phyloP scores from a whole-genome alignment of 164 flowering plant genomes.

The Liriodendron chinense region DNA sequence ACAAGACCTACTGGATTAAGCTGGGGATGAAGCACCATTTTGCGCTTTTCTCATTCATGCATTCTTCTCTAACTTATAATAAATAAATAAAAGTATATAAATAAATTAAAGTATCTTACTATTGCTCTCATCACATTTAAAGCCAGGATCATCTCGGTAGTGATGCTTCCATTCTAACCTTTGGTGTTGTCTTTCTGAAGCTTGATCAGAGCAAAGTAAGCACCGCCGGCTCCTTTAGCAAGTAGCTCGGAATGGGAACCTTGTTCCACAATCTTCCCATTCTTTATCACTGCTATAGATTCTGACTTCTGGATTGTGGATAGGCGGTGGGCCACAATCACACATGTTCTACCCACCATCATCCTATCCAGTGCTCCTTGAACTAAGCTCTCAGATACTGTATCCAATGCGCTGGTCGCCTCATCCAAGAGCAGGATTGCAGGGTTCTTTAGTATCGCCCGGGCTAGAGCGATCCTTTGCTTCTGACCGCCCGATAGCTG shows the following conservation, averaged over 20 bases:
- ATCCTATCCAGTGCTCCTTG: slow-evolving; percentile 48
- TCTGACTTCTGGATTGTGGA: slow-evolving; percentile 42
- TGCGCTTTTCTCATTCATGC: no score
- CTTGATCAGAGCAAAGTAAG: slow-evolving; percentile 37
- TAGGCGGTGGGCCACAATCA: slow-evolving; percentile 44
- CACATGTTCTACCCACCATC: slow-evolving; percentile 40
- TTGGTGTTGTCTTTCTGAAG: slow-evolving; percentile 20
- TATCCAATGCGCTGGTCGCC: slow-evolving; percentile 56
- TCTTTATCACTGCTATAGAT: slow-evolving; percentile 37
- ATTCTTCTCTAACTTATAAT: no score
- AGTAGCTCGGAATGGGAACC: slow-evolving; percentile 38
- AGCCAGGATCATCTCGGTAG: background rate
- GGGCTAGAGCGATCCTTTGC: slow-evolving; percentile 52
- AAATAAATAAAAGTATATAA: no score
- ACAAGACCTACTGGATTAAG: no score
- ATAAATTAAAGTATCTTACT: no score
- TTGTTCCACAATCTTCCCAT: slow-evolving; percentile 41
- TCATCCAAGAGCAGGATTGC: slow-evolving; percentile 45
- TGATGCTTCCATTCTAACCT: background rate
- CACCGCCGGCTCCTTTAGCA: slow-evolving; percentile 28
- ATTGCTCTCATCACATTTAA: no score
- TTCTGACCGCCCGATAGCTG: slow-evolving; percentile 62
- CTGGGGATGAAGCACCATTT: no score
- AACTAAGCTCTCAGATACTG: slow-evolving; percentile 42
- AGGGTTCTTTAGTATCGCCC: slow-evolving; percentile 52